Evolutionary conservation across 139 green algal species (phyloP).

Genomic region (Coccomyxa sp.): DNA sequence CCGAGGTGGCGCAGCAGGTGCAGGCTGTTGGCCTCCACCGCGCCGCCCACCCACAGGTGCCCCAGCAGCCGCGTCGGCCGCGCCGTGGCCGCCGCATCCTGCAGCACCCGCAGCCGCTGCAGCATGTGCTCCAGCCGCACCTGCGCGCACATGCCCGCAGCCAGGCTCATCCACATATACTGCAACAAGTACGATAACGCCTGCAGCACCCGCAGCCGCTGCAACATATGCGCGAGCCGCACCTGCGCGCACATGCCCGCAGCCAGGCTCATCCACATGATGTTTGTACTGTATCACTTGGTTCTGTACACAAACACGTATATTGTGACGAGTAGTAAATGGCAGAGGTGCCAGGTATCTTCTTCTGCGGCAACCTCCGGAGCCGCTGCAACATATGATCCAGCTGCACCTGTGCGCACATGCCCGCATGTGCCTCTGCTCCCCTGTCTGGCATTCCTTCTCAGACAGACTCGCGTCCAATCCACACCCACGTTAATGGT

Average conservation of each 20-base stretch:
- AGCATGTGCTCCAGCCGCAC: constrained; percentile 82
- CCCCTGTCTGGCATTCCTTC: too few relatives aligned
- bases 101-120: constrained; percentile 63
- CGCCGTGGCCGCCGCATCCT: constrained; percentile 49
- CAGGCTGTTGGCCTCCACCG: constrained; percentile 64
- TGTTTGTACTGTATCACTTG: too few relatives aligned
- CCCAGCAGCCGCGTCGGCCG: constrained; percentile 46
- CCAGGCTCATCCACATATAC: too few relatives aligned
- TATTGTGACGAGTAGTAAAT: too few relatives aligned
- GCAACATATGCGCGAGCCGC: constrained; percentile 77
- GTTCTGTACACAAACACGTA: too few relatives aligned
- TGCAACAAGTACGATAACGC: too few relatives aligned
- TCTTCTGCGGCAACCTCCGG: constrained; percentile 59
- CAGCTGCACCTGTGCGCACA: constrained; percentile 57
- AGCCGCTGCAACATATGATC: constrained; percentile 80
- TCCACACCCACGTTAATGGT: too few relatives aligned
- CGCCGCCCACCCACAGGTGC: constrained; percentile 69
- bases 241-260: constrained; percentile 29
- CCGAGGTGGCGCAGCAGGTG: constrained; percentile 75
- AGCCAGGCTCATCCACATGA: too few relatives aligned
- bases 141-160: constrained; percentile 10
- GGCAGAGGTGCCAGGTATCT: too few relatives aligned
- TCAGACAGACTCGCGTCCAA: too few relatives aligned
- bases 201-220: constrained; percentile 64
- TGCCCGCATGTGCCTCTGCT: too few relatives aligned